Conservation (phyloP, 352 stramenopile species). For the Phytophthora colocasiae region DNA sequence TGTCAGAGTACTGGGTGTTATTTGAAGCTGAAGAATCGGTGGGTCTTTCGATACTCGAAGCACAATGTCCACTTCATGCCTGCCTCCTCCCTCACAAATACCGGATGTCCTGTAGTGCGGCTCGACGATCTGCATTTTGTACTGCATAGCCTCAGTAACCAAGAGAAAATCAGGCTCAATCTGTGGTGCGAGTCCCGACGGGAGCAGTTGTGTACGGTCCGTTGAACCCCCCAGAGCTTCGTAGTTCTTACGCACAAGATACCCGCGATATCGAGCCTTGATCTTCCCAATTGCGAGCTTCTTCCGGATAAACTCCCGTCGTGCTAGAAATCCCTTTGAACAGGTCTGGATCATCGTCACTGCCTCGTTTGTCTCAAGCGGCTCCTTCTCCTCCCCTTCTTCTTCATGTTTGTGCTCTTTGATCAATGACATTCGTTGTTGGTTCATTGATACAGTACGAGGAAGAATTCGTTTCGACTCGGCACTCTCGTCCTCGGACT, state of each 20-base stretch:
- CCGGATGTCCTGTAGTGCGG: conserved; percentile 28
- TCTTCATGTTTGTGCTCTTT: conserved; percentile 24
- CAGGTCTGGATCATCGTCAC: conserved; percentile 41
- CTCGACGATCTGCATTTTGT: conserved; percentile 51
- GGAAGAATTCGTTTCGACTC: background rate
- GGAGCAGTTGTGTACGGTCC: conserved; percentile 14
- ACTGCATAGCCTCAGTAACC: conserved; percentile 43
- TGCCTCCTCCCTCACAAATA: conserved; percentile 16
- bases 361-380: conserved; percentile 14
- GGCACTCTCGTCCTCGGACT: background rate
- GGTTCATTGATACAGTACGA: conserved; percentile 10
- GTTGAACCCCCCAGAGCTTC: conserved; percentile 29
- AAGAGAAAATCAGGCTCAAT: conserved; percentile 21
- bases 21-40: conserved; percentile 41
- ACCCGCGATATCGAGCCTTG: conserved; percentile 50
- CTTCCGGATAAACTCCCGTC: conserved; percentile 44
- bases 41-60: conserved; percentile 45
- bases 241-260: conserved; percentile 50
- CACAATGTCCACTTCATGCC: conserved; percentile 29
- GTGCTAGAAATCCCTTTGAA: conserved; percentile 39
- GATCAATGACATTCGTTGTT: conserved; percentile 27
- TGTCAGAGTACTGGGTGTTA: conserved; percentile 9
- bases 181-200: conserved; percentile 21
- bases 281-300: conserved; percentile 49
- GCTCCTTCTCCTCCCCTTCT: conserved; percentile 17